These are phyloP conservation scores for Aspergillus incahuasiensis DNA, from an alignment of 495 filamentous ascomycete genomes.

Conservation along the genomic window DNA sequence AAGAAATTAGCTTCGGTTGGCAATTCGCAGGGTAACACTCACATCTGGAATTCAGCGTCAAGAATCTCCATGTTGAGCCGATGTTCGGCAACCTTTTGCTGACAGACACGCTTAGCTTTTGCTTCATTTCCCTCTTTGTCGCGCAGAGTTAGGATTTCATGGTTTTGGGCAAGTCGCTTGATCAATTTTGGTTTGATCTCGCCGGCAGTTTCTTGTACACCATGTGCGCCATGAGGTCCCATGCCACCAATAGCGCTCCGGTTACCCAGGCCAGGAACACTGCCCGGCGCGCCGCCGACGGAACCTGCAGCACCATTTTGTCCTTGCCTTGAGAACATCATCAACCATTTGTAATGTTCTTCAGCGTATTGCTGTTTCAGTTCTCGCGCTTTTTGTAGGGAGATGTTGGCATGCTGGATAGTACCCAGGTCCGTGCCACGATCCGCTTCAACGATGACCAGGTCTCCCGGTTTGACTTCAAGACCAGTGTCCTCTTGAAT, in stretches of 20 bases:
- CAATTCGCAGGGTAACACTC: constrained; percentile 35
- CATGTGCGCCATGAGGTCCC: constrained; percentile 65
- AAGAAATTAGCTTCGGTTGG: neutral
- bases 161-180: constrained; percentile 83
- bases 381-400: constrained; percentile 77
- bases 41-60: constrained; percentile 99
- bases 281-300: constrained; percentile 30
- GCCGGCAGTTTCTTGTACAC: constrained; percentile 66
- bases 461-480: constrained; percentile 80
- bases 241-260: constrained; percentile 67
- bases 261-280: constrained; percentile 44
- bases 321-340: constrained; percentile 83
- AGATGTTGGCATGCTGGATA: constrained; percentile 79
- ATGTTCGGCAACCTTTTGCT: constrained; percentile 93
- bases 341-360: constrained; percentile 93
- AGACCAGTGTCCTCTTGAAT: constrained; percentile 92
- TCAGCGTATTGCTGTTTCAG: constrained; percentile 83
- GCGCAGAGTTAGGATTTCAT: constrained; percentile 79
- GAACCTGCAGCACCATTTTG: constrained; percentile 60
- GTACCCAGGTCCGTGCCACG: constrained; percentile 93
- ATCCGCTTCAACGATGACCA: constrained; percentile 97
- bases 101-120: constrained; percentile 92
- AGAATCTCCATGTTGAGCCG: constrained; percentile 96
- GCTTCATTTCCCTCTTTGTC: constrained; percentile 98
- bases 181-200: constrained; percentile 95